These are phyloP conservation scores for Solanum aculeatissimum DNA, from an alignment of 305 asterid genomes.

Conservation along the genomic window DNA sequence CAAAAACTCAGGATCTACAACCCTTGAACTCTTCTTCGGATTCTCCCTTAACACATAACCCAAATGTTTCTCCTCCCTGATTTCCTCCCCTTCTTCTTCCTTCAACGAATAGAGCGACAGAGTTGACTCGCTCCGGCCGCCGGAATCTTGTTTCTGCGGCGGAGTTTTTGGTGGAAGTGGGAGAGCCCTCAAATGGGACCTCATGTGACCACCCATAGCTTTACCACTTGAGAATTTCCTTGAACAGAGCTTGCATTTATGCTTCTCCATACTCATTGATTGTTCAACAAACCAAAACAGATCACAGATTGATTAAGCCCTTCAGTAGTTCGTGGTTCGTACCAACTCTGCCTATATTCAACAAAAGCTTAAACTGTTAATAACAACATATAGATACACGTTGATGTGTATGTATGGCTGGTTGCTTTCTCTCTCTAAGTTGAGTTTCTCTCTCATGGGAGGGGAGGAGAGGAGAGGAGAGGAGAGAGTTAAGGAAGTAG, in stretches of 20 bases:
- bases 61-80: neutral
- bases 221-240: slow-evolving; percentile 26
- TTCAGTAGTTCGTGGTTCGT: neutral
- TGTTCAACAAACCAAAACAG: neutral
- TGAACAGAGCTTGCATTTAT: slow-evolving; percentile 29
- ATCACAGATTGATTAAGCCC: neutral
- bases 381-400: neutral
- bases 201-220: slow-evolving; percentile 45
- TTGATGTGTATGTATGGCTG: neutral
- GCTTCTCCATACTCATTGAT: slow-evolving; percentile 21
- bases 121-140: slow-evolving; percentile 7
- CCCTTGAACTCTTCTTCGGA: slow-evolving; percentile 23
- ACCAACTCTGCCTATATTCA: neutral
- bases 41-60: slow-evolving; percentile 16
- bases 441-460: neutral
- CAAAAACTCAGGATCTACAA: slow-evolving; percentile 22
- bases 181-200: slow-evolving; percentile 21
- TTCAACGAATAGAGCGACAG: slow-evolving; percentile 6
- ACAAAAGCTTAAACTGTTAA: neutral
- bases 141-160: slow-evolving; percentile 12
- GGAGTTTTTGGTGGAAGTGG: slow-evolving; percentile 32
- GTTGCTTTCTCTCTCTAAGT: neutral
- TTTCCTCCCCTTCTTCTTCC: neutral
- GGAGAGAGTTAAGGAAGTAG: slow-evolving; percentile 12
- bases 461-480: slow-evolving; percentile 3